Evolutionary conservation across 1,284 basidiomycete genomes (phyloP).

Genomic region (Sporisorium reilianum): DNA sequence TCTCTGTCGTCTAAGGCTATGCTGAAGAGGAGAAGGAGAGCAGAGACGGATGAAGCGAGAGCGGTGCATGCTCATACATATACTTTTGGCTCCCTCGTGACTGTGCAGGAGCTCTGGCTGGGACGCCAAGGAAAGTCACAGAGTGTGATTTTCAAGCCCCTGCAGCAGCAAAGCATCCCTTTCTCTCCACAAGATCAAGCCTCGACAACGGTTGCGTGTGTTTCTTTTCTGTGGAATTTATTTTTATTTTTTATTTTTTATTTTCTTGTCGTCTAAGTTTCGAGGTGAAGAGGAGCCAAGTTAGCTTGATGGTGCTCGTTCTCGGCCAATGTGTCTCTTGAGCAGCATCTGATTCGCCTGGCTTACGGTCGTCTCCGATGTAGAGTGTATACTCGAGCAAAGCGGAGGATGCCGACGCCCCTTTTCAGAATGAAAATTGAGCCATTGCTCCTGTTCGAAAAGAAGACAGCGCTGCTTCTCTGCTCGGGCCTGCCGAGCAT

Average conservation of each 20-base stretch:
- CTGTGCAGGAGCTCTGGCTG: not conserved
- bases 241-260: not conserved
- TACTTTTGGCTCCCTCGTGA: not conserved
- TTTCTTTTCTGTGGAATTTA: not conserved
- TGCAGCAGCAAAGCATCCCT: conserved; percentile 2
- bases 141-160: conserved; percentile 4
- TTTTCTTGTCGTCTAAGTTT: too few species aligned
- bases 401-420: too few species aligned
- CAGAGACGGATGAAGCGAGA: not conserved
- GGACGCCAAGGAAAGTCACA: not conserved
- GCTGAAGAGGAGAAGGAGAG: not conserved
- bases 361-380: not conserved
- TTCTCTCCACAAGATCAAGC: not conserved
- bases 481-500: not conserved
- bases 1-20: not conserved
- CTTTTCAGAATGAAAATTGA: too few species aligned
- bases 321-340: not conserved
- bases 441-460: too few species aligned
- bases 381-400: too few species aligned
- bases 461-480: too few species aligned
- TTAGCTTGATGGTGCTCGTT: not conserved
- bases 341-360: not conserved
- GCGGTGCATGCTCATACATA: not conserved
- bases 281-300: too few species aligned
- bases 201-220: conserved; percentile 1